A percentile compares a stretch with the other conserved stretches of the same genome.
Conservation (phyloP, 176 grass and related monocot genomes). For the Eremochloa ophiuroides region DNA sequence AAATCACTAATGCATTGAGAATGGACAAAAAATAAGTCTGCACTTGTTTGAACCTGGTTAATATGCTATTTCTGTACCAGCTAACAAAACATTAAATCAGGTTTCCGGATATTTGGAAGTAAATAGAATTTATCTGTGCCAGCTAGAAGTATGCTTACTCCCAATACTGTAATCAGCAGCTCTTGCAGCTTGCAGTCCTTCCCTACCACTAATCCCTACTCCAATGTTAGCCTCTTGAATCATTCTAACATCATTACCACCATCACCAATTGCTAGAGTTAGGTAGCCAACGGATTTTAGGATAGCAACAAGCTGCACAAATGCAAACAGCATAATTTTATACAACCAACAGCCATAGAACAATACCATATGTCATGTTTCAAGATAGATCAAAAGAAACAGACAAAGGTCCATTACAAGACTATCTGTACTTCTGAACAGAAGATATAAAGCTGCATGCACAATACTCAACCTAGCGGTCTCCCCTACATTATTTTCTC, state of each 20-base stretch:
- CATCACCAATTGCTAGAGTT: constrained; percentile 88
- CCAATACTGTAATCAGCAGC: constrained; percentile 96
- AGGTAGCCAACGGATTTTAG: constrained; percentile 69
- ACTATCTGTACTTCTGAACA: background rate
- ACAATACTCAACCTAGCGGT: background rate
- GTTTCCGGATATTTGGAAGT: background rate
- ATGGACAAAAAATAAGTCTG: background rate
- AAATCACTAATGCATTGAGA: background rate
- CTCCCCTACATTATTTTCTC: background rate
- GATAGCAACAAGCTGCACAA: constrained; percentile 73
- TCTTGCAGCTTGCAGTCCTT: constrained; percentile 91
- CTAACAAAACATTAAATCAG: background rate
- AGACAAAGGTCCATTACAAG: background rate
- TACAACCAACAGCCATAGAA: background rate
- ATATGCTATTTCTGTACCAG: background rate
- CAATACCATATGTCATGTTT: background rate
- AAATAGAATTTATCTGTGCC: background rate
- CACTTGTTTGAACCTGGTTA: background rate
- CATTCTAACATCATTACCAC: constrained; percentile 99
- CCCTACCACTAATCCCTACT: constrained; percentile 91
- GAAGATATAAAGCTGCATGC: background rate
- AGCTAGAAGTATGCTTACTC: constrained; percentile 46
- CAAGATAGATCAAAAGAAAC: constrained; percentile 7
- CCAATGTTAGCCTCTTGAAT: constrained; percentile 96
- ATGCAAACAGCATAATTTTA: constrained; percentile 27